These are phyloP conservation scores for Podaxis rugospora DNA, from an alignment of 768 basidiomycete species.

Conservation along the genomic window DNA sequence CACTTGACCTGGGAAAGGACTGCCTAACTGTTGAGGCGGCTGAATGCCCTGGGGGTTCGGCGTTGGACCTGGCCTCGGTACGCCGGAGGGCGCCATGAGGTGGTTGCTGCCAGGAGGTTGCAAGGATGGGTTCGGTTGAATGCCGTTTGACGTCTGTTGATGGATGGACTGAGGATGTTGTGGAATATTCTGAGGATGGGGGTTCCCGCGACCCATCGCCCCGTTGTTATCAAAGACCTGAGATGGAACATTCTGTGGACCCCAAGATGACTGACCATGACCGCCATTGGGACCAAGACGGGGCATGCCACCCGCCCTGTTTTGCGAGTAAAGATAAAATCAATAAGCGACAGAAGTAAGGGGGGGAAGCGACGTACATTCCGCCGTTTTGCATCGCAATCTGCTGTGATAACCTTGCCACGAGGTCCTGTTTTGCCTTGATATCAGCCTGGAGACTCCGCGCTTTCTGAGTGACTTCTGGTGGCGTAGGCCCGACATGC, in stretches of 20 bases:
- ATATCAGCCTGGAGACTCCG: conserved; percentile 3
- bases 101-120: conserved; percentile 8
- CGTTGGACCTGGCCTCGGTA: conserved; percentile 6
- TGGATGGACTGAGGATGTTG: conserved; percentile 9
- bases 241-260: background rate
- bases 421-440: conserved; percentile 3
- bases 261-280: conserved; percentile 1
- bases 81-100: conserved; percentile 2
- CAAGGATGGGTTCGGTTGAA: conserved; percentile 3
- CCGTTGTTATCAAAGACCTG: conserved; percentile 11
- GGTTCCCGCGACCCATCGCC: conserved; percentile 1
- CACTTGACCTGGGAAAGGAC: conserved; percentile 9
- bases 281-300: background rate
- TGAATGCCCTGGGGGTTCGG: conserved; percentile 8
- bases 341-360: background rate
- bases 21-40: conserved; percentile 9
- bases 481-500: conserved; percentile 5
- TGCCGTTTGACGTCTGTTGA: conserved; percentile 1
- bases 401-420: background rate
- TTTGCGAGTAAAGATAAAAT: background rate
- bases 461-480: background rate
- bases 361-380: background rate
- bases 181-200: background rate
- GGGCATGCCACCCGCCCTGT: background rate
- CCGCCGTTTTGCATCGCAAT: background rate